A percentile compares a stretch with the other conserved stretches of the same genome.
These are phyloP conservation scores for Cardamine resedifolia DNA, from an alignment of 345 rosid genomes.

Conservation along the genomic window DNA sequence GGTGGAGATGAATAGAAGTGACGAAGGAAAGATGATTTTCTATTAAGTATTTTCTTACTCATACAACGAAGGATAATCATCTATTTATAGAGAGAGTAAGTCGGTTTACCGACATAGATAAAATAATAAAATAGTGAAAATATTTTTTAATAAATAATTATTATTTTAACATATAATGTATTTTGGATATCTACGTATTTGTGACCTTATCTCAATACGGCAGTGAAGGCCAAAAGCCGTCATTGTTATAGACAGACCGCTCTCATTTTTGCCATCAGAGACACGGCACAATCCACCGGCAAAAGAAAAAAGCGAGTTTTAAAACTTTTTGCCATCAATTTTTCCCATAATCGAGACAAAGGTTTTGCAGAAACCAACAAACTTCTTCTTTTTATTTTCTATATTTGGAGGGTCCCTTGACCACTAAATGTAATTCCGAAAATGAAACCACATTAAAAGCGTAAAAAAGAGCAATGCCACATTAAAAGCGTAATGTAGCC, in stretches of 20 bases:
- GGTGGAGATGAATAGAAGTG: no score
- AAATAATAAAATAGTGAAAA: no score
- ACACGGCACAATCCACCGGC: constrained; percentile 37
- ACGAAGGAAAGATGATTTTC: no score
- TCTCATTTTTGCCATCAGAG: constrained; percentile 32
- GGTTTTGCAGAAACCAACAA: constrained; percentile 23
- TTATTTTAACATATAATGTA: no score
- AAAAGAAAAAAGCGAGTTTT: background rate
- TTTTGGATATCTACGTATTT: background rate
- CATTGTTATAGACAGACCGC: background rate
- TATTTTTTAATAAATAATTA: no score
- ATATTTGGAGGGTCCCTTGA: constrained; percentile 13
- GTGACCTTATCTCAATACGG: constrained; percentile 20
- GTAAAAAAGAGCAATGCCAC: constrained; percentile 3
- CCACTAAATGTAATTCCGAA: constrained; percentile 6
- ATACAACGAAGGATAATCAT: no score
- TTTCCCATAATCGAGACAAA: constrained; percentile 26
- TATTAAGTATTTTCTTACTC: no score
- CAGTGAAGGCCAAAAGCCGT: background rate
- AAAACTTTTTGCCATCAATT: constrained; percentile 11
- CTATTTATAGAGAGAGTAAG: no score
- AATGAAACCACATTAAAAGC: constrained; percentile 24
- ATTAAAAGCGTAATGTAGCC: constrained; percentile 7
- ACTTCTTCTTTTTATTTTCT: constrained; percentile 12
- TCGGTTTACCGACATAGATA: no score